Percentiles rank a stretch among this genome's conserved stretches.
Conservation (phyloP, 805 yeast genomes). For the Spathaspora boniae region DNA sequence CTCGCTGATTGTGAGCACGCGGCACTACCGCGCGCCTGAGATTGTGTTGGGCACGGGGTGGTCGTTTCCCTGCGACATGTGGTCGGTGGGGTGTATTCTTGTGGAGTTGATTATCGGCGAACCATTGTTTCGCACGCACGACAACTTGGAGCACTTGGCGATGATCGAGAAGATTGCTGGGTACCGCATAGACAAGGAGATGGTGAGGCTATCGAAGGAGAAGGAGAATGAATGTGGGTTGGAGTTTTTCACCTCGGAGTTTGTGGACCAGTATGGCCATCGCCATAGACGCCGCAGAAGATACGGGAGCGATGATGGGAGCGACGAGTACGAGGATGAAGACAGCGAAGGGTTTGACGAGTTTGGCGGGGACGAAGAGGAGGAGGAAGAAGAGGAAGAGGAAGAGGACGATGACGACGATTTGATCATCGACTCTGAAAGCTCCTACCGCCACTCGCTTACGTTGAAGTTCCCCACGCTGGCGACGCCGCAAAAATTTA, state of each 20-base stretch:
- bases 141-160: slow-evolving; percentile 89
- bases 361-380: not conserved
- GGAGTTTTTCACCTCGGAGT: slow-evolving; percentile 31
- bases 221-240: slow-evolving; percentile 40
- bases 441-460: slow-evolving; percentile 22
- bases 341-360: too few relatives aligned
- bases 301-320: slow-evolving; percentile 9
- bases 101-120: slow-evolving; percentile 92
- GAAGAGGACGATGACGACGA: slow-evolving; percentile 19
- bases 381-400: slow-evolving; percentile 3
- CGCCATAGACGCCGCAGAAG: too few relatives aligned
- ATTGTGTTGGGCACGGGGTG: slow-evolving; percentile 93
- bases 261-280: too few relatives aligned
- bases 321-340: too few relatives aligned
- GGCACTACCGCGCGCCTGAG: slow-evolving; percentile 97
- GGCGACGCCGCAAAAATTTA: slow-evolving; percentile 36
- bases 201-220: slow-evolving; percentile 33
- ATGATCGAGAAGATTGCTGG: slow-evolving; percentile 86
- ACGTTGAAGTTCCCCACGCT: slow-evolving; percentile 36
- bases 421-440: slow-evolving; percentile 29
- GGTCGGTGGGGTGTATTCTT: slow-evolving; percentile 94
- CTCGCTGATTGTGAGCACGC: slow-evolving; percentile 84
- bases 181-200: slow-evolving; percentile 42
- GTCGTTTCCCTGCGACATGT: slow-evolving; percentile 94
- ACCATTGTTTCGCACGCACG: slow-evolving; percentile 92